A percentile compares a stretch with the other conserved stretches of the same genome.
Conservation (phyloP, 2,329 filamentous ascomycete species). For the Bipolaris gigantea region DNA sequence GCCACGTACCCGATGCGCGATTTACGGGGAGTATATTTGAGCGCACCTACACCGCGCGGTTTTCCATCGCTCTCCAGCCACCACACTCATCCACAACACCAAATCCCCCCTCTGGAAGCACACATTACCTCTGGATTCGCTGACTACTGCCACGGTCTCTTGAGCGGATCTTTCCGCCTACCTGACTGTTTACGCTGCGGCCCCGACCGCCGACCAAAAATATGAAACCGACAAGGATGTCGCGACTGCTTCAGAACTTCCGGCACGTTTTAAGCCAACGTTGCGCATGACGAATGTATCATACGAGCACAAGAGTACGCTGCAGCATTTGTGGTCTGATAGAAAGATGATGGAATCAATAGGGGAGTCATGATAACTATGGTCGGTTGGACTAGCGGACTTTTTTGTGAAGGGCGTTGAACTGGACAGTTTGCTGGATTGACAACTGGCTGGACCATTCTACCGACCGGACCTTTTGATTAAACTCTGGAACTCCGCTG, state of each 20-base stretch:
- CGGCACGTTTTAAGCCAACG: slow-evolving; percentile 11
- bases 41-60: too few relatives aligned
- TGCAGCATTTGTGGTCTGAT: slow-evolving; percentile 4
- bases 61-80: slow-evolving; percentile 44
- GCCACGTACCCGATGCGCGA: background rate
- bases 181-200: background rate
- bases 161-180: background rate
- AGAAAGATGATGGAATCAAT: slow-evolving; percentile 1
- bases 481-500: background rate
- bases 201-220: background rate
- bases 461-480: background rate
- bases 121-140: background rate
- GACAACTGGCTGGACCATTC: background rate
- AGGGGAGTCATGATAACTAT: background rate
- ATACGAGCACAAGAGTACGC: slow-evolving; percentile 8
- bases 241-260: slow-evolving; percentile 21
- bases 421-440: background rate
- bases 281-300: slow-evolving; percentile 11
- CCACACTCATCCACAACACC: background rate
- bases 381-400: background rate
- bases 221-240: slow-evolving; percentile 24
- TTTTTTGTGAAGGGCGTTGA: too few relatives aligned
- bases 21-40: background rate
- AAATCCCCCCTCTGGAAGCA: background rate
- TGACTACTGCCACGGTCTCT: background rate